A percentile compares a stretch with the other conserved stretches of the same genome.
phyloP scores from a whole-genome alignment of 208 protist genomes.

The Crithidia fasciculata region DNA sequence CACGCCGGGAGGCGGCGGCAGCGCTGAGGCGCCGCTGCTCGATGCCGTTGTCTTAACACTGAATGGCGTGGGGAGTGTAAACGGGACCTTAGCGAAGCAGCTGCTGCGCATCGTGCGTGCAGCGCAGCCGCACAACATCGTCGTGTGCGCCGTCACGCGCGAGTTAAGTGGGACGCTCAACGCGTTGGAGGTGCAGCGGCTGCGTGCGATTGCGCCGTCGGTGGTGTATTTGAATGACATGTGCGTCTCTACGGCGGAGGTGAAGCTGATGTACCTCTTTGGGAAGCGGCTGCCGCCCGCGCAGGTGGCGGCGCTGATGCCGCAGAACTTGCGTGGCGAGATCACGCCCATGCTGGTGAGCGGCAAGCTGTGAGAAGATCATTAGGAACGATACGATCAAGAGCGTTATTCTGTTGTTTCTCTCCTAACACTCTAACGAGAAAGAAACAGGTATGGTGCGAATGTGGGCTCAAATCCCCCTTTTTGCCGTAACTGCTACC shows the following conservation, averaged over 20 bases:
- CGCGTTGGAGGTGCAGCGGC: slow-evolving; percentile 33
- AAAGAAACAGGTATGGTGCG: too few relatives aligned
- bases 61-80: slow-evolving; percentile 47
- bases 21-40: slow-evolving; percentile 30
- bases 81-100: slow-evolving; percentile 20
- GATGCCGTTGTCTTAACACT: slow-evolving; percentile 63
- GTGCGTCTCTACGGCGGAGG: slow-evolving; percentile 55
- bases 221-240: slow-evolving; percentile 67
- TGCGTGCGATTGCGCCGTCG: slow-evolving; percentile 38
- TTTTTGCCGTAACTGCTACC: too few relatives aligned
- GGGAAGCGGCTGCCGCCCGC: slow-evolving; percentile 49
- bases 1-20: neutral
- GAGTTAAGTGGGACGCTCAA: slow-evolving; percentile 55
- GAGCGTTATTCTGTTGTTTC: neutral
- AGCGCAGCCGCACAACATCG: slow-evolving; percentile 30
- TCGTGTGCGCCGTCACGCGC: slow-evolving; percentile 46
- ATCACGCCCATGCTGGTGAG: slow-evolving; percentile 36
- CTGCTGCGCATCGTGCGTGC: slow-evolving; percentile 46
- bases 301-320: slow-evolving; percentile 48
- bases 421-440: too few relatives aligned
- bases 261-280: slow-evolving; percentile 86
- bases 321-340: slow-evolving; percentile 70
- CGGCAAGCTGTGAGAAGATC: neutral
- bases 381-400: neutral
- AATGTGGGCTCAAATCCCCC: too few relatives aligned